Conservation (phyloP, 768 basidiomycete species). For the Amanita inopinata region DNA sequence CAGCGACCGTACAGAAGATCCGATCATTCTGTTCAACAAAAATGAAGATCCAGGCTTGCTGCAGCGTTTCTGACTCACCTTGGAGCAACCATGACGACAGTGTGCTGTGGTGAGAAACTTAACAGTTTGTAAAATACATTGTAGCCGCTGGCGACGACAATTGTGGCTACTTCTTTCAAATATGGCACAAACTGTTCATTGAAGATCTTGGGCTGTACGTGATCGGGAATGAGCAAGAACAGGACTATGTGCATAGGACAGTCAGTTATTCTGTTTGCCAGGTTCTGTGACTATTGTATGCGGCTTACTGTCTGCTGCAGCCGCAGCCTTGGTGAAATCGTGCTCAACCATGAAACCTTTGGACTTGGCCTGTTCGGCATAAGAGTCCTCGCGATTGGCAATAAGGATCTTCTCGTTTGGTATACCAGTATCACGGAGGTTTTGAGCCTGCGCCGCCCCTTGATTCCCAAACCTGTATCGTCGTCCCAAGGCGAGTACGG, state of each 20-base stretch:
- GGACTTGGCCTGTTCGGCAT: slow-evolving; percentile 45
- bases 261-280: too few relatives aligned
- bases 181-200: slow-evolving; percentile 42
- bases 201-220: slow-evolving; percentile 54
- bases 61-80: slow-evolving; percentile 24
- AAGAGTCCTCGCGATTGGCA: slow-evolving; percentile 47
- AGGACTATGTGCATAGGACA: slow-evolving; percentile 34
- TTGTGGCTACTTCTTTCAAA: slow-evolving; percentile 36
- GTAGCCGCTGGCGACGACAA: slow-evolving; percentile 57
- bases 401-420: slow-evolving; percentile 51
- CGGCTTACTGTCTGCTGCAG: slow-evolving; percentile 40
- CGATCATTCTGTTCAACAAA: slow-evolving; percentile 62
- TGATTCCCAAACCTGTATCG: slow-evolving; percentile 51
- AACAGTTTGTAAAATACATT: slow-evolving; percentile 55
- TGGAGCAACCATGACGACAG: slow-evolving; percentile 61
- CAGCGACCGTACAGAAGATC: slow-evolving; percentile 52
- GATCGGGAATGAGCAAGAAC: slow-evolving; percentile 55
- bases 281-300: background rate
- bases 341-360: slow-evolving; percentile 51
- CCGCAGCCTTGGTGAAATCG: slow-evolving; percentile 45
- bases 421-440: slow-evolving; percentile 53
- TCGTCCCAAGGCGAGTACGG: too few relatives aligned
- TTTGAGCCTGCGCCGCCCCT: slow-evolving; percentile 58
- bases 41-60: background rate
- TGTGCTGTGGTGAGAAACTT: slow-evolving; percentile 40